Conservation (phyloP, 306 rosid genomes). For the Rosa chinensis region DNA sequence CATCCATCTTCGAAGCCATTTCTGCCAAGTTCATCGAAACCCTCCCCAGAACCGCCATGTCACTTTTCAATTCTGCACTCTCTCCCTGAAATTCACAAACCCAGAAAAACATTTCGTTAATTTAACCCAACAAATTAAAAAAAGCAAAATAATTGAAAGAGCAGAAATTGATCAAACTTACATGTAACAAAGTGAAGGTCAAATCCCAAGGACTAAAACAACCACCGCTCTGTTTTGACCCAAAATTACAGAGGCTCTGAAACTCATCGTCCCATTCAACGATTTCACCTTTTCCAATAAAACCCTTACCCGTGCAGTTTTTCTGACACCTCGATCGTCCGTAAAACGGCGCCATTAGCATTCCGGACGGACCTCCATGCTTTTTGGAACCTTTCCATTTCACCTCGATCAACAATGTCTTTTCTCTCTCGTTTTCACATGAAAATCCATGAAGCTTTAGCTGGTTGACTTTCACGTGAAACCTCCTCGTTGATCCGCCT, state of each 20-base stretch:
- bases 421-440: neutral
- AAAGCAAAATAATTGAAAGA: neutral
- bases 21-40: constrained; percentile 46
- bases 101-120: neutral
- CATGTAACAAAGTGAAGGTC: constrained; percentile 52
- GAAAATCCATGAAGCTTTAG: constrained; percentile 46
- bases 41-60: constrained; percentile 43
- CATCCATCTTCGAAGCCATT: constrained; percentile 27
- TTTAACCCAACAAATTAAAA: neutral
- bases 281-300: constrained; percentile 9
- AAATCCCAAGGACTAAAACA: constrained; percentile 32
- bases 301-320: constrained; percentile 22
- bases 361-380: constrained; percentile 8
- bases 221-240: constrained; percentile 14
- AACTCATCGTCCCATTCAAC: constrained; percentile 47
- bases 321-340: constrained; percentile 31
- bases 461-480: constrained; percentile 45
- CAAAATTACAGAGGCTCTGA: constrained; percentile 27
- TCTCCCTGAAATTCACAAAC: constrained; percentile 31
- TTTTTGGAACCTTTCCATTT: constrained; percentile 36
- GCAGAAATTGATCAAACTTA: constrained; percentile 22
- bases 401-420: constrained; percentile 31
- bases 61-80: constrained; percentile 16
- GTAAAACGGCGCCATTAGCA: constrained; percentile 40
- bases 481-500: constrained; percentile 26